Evolutionary conservation across 306 rosid genomes (phyloP), one percentile per base, ranked within the genome.

Genomic region (Rosa persica): DNA sequence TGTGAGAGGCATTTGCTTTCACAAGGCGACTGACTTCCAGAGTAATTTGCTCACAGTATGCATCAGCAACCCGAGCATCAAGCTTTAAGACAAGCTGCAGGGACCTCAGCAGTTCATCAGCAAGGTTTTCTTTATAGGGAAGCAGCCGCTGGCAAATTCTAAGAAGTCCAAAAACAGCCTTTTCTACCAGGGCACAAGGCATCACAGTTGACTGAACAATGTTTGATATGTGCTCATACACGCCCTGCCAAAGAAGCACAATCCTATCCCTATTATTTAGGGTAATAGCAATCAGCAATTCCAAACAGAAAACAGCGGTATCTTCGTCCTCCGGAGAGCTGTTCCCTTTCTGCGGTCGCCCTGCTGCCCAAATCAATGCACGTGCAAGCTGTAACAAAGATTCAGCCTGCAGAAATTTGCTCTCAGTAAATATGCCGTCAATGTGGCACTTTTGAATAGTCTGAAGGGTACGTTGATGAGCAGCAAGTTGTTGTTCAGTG

Each of bases 401-500:
- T 81, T 96, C 97, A 78, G 97, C 98, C 78, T 89, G 97, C 85
- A 96, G 86, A 90, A 96, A 96, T 79, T 96, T 93, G 75, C 99
- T 96, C 86, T 95, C 99, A 0, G 96, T 91, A 83, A 96, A 93
- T 86, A 96, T 91, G 83, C 98, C 87, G 83, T 96, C 98, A 87
- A 96, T 90, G 84, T 89, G 95, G 83, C 98, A 96, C 82, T 93
- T 89, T 77, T 89, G 96, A 84, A 96, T 91, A 40, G 99, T 96
- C 70, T 96, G 94, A 78, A 91, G 89, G 83, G 97, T 91, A 74
- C 96, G 96, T 73, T 96, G 96, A 90, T 90, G 99, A 84, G 99
- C 99, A 75, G 98, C 98, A 70, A 95, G 92, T 79, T 95, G 98
- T 82, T 95, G 97, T 85, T 93, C 99, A n/a, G 98, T 95, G 80